These are phyloP conservation scores for Bretschneidera sinensis DNA, from an alignment of 345 rosid genomes.

Conservation along the genomic window DNA sequence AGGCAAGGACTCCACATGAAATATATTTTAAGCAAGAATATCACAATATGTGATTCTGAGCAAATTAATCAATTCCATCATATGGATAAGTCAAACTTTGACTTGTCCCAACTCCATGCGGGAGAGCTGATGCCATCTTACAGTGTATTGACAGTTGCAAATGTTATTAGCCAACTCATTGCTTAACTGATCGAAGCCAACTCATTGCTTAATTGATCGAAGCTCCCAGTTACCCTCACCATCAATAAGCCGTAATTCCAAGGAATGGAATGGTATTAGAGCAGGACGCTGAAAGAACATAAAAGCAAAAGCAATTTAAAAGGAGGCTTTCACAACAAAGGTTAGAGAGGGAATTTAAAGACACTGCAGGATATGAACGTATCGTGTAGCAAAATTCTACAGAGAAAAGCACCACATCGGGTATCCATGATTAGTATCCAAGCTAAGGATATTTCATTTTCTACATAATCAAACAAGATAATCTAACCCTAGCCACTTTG, in stretches of 20 bases:
- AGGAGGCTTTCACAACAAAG: not conserved
- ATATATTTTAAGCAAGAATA: not conserved
- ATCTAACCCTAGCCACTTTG: no score
- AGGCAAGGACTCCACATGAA: not conserved
- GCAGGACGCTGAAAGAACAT: slow-evolving; percentile 73
- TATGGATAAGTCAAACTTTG: not conserved
- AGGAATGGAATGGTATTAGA: slow-evolving; percentile 76
- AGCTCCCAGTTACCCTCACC: slow-evolving; percentile 99
- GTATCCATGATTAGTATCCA: no score
- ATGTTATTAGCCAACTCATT: not conserved
- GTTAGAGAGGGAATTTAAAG: not conserved
- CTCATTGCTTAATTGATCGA: slow-evolving; percentile 42
- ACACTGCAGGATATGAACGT: not conserved
- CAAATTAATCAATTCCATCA: not conserved
- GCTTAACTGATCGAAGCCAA: slow-evolving; percentile 39
- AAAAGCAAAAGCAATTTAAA: not conserved
- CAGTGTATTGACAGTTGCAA: no score
- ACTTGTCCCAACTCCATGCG: not conserved
- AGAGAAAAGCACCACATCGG: no score
- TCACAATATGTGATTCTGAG: not conserved
- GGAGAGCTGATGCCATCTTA: not conserved
- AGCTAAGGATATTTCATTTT: no score
- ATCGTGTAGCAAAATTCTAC: not conserved
- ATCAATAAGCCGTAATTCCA: slow-evolving; percentile 78
- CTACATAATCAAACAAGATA: no score